Base-by-base conservation (phyloP, 108 stramenopile genomes). In the Aurantiochytrium sp. region DNA sequence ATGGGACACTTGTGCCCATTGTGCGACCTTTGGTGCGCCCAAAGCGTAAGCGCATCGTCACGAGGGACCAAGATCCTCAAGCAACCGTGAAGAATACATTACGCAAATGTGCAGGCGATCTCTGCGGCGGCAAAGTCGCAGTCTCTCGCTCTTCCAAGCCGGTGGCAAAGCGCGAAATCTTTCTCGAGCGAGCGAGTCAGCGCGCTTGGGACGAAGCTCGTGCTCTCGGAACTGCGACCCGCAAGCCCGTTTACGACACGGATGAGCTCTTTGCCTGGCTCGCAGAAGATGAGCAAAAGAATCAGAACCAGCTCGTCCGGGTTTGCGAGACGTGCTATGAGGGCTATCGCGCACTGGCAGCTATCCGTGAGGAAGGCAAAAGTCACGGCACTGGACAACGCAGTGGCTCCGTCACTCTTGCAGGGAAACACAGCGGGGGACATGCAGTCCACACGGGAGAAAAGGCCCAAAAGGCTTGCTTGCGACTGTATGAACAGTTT, bases 401-500 rank as follows among this genome's bases (percentile, higher is more conserved):
- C 35, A 35, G 35, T 35, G 2, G 35, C 35, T 35, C 35, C 35
- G 35, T 35, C 35, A 35, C 35, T 35, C 35, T 35, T 35, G 35
- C 2, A 35, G 35, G 35, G 35, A 35, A 35, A 35, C 35, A 35
- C 35, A 2, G 35, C 35, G 35, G 35, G 0, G 35, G 35, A 2
- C 35, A 35, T 35, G 35, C 35, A 2, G 35, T 35, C 1, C 35
- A 35, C 1, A 69, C 64, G 25, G 64, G 64, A 4, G 76, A 14
- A 6, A 83, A 47, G 76, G 76, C 51, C 0, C 49, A 83, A 18
- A 83, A 83, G 76, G 76, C 76, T 8, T 83, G 76, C 76, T 53
- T 83, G 76, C 76, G 76, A 45, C 76, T 83, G 43, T 83, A 83
- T 45, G 76, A 83, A 12, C 45, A 83, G 51, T 83, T 83, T 23